phyloP scores from a whole-genome alignment of 2,329 filamentous ascomycete species.

The Curvularia sp. region DNA sequence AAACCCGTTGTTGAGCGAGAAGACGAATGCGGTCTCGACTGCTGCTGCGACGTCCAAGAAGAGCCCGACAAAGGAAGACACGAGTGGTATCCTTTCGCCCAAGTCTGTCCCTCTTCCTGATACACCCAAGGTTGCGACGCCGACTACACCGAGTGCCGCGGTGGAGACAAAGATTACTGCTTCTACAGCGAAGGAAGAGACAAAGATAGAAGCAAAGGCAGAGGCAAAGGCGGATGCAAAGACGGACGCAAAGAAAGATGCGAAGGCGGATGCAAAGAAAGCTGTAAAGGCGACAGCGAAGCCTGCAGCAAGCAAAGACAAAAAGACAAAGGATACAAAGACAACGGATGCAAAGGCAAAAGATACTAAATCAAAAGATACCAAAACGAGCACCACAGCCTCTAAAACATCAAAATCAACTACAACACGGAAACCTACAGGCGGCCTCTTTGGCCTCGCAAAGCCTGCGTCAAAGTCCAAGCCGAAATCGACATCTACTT shows the following conservation, averaged over 20 bases:
- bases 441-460: conserved; percentile 13
- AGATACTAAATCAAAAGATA: conserved; percentile 2
- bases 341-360: conserved; percentile 4
- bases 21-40: conserved; percentile 37
- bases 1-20: conserved; percentile 46
- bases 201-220: neutral
- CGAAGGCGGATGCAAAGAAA: neutral
- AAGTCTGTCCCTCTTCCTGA: conserved; percentile 36
- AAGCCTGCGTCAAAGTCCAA: conserved; percentile 14
- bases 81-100: conserved; percentile 33
- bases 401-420: conserved; percentile 10
- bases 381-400: conserved; percentile 5
- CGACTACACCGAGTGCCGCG: conserved; percentile 10
- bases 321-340: neutral
- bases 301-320: conserved; percentile 6
- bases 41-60: conserved; percentile 37
- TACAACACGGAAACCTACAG: conserved; percentile 12
- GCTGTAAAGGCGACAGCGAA: conserved; percentile 2
- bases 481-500: conserved; percentile 4
- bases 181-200: neutral
- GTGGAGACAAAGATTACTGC: conserved; percentile 8
- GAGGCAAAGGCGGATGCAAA: neutral
- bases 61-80: conserved; percentile 26
- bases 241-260: neutral
- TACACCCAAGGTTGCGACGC: conserved; percentile 30